A percentile compares a stretch with the other conserved stretches of the same genome.
phyloP scores from a whole-genome alignment of 306 rosid genomes.

The Fragaria nilgerrensis region DNA sequence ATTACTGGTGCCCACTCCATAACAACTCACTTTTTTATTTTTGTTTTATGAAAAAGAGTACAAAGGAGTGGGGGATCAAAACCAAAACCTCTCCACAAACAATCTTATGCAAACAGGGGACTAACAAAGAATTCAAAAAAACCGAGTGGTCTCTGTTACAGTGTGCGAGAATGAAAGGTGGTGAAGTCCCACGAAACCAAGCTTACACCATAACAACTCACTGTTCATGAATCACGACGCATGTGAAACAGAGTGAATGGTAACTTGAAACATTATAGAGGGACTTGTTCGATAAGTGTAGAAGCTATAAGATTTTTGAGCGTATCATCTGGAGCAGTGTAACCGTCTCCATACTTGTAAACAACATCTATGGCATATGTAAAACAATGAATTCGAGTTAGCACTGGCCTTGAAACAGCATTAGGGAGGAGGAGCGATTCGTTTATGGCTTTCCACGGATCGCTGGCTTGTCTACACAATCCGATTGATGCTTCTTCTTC shows the following conservation, averaged over 20 bases:
- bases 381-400: background rate
- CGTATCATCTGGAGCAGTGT: background rate
- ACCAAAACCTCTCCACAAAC: background rate
- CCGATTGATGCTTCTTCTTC: background rate
- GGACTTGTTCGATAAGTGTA: background rate
- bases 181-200: no score
- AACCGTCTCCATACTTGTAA: background rate
- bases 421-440: no score
- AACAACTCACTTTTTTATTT: no score
- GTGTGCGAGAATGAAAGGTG: no score
- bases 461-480: background rate
- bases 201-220: no score
- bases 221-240: no score
- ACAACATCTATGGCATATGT: background rate
- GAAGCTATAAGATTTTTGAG: background rate
- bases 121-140: background rate
- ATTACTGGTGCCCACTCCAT: no score
- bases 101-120: background rate
- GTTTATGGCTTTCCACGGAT: slow-evolving; percentile 9
- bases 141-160: no score
- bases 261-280: background rate
- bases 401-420: background rate
- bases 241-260: no score
- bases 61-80: background rate
- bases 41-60: no score